These are phyloP conservation scores for Nannochloris sp. DNA, from an alignment of 139 green algal genomes.

Conservation along the genomic window DNA sequence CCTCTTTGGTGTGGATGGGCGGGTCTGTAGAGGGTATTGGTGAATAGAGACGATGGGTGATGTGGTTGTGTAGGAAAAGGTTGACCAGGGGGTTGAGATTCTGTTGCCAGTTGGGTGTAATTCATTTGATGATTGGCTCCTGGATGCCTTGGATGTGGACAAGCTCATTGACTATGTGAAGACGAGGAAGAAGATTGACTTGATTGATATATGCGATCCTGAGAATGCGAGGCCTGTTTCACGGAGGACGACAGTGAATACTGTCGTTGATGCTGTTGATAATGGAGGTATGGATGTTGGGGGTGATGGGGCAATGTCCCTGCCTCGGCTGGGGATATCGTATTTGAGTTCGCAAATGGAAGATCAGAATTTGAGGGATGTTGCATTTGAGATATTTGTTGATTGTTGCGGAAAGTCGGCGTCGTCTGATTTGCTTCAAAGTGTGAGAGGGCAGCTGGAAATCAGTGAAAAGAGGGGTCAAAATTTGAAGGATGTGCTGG, in stretches of 20 bases:
- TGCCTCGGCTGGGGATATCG: slow-evolving; percentile 4
- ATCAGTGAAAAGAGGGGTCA: slow-evolving; percentile 23
- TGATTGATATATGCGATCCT: slow-evolving; percentile 12
- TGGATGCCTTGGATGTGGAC: slow-evolving; percentile 36
- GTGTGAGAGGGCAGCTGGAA: slow-evolving; percentile 30
- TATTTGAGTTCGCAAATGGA: slow-evolving; percentile 24
- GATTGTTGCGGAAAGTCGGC: slow-evolving; percentile 3
- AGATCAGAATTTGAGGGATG: slow-evolving; percentile 33
- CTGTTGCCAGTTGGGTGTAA: slow-evolving; percentile 45
- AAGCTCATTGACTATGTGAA: slow-evolving; percentile 24
- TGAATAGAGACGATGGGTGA: neutral
- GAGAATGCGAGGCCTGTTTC: slow-evolving; percentile 5
- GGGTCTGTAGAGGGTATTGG: neutral
- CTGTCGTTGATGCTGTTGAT: neutral
- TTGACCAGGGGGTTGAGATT: slow-evolving; percentile 16
- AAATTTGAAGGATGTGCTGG: slow-evolving; percentile 19
- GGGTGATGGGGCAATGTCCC: neutral
- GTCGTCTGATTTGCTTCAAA: slow-evolving; percentile 22
- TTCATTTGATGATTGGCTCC: slow-evolving; percentile 42
- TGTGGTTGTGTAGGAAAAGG: slow-evolving; percentile 6
- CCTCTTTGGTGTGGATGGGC: neutral
- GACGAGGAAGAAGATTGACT: slow-evolving; percentile 8
- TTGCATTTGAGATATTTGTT: slow-evolving; percentile 38
- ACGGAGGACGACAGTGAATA: neutral
- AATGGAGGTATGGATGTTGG: neutral